phyloP scores from a whole-genome alignment of 2,329 filamentous ascomycete genomes.

The Colletotrichum paranaense region DNA sequence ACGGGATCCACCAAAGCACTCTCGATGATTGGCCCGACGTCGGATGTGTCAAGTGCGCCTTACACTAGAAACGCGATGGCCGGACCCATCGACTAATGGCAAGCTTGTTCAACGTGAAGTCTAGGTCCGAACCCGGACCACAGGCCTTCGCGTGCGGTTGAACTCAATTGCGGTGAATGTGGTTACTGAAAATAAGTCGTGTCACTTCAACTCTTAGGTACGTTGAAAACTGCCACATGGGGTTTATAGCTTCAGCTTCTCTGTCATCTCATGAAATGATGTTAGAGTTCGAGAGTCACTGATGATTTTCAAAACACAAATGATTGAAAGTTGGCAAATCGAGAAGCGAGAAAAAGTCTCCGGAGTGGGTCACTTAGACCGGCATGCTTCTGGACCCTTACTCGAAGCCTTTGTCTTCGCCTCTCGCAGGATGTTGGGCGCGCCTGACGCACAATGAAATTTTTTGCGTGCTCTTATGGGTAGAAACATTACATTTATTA shows the following conservation, averaged over 20 bases:
- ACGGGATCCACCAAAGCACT: background rate
- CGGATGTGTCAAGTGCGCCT: slow-evolving; percentile 29
- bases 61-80: slow-evolving; percentile 16
- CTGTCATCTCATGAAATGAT: background rate
- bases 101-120: background rate
- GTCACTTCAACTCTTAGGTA: background rate
- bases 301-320: background rate
- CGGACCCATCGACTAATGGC: background rate
- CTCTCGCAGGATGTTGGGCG: background rate
- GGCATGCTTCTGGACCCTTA: background rate
- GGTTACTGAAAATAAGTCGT: background rate
- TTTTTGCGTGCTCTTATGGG: too few relatives aligned
- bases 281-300: background rate
- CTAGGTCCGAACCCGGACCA: background rate
- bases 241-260: background rate
- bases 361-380: background rate
- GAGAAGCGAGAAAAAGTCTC: background rate
- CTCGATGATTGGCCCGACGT: slow-evolving; percentile 1
- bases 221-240: background rate
- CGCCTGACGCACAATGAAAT: too few relatives aligned
- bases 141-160: background rate
- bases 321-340: background rate
- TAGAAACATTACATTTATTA: too few relatives aligned
- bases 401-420: background rate
- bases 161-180: too few relatives aligned